Base-by-base conservation (phyloP, 768 basidiomycete genomes). In the Macrolepiota albuminosa region DNA sequence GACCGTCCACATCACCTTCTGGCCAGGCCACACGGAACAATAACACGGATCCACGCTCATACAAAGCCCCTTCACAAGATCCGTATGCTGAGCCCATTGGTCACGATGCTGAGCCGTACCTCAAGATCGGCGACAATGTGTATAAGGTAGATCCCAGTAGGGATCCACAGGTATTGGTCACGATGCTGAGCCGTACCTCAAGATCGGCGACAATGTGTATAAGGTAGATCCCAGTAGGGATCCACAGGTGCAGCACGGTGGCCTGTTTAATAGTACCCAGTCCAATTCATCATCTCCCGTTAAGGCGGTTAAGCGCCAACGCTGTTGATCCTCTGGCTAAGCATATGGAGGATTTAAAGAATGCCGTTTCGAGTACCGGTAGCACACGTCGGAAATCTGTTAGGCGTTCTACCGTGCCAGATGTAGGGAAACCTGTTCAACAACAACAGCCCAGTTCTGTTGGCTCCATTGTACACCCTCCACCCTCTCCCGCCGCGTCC, bases 151-250 rank as follows among this genome's bases (percentile, higher is more conserved):
- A 91, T 70, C 79, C 81, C 18, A 76, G 69, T 51, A 81, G 77
- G 64, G 87, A 89, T 64, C 89, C 88, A n/a, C 87, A 88, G 64
- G 72, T 45, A 81, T 87, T 39, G 86, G 86, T 66, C 87, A 87
- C 7, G 83, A 73, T 4, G 80, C 84, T 11, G 80, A 85, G 63
- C 86, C 83, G 4, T 89, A 80, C 69, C 85, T 91, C 69, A 86
- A 83, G 68, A 82, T 91, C 21, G 91, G 90, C 2, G 74, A 76
- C 36, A 82, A 83, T 53, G 78, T 86, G 1, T 92, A 88, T 71
- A 81, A 77, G 48, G 89, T 88, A 9, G 86, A 91, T 70, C 79
- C 81, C 18, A 76, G 69, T 51, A 81, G 77, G 64, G 87, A 89
- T 64, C 89, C 88, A n/a, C 87, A 88, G 64, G 72, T 45, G 40